A percentile compares a stretch with the other conserved stretches of the same genome.
phyloP scores from a whole-genome alignment of 495 filamentous ascomycete species.

The Talaromyces ruber region DNA sequence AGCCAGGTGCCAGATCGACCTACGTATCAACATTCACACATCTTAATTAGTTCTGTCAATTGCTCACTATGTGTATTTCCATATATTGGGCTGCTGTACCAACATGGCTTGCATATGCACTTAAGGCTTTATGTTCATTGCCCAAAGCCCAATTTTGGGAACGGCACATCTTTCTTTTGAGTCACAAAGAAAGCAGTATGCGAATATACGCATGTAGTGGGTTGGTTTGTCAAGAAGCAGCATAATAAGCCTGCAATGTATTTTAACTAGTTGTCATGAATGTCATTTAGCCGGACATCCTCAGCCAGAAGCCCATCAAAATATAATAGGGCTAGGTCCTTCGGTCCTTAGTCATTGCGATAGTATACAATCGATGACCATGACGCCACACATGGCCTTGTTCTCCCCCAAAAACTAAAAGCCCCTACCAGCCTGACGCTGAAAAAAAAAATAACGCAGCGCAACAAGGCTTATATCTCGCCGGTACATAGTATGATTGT shows the following conservation, averaged over 20 bases:
- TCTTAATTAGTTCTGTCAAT: neutral
- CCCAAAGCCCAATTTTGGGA: too few species aligned
- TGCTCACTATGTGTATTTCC: neutral
- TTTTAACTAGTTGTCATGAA: neutral
- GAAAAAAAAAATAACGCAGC: neutral
- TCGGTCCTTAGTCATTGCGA: neutral
- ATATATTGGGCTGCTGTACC: neutral
- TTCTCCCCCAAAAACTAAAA: neutral
- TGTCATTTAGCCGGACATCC: neutral
- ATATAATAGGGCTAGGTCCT: neutral
- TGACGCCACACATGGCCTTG: neutral
- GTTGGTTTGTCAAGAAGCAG: neutral
- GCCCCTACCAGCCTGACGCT: neutral
- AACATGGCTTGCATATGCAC: neutral
- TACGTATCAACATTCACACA: too few species aligned
- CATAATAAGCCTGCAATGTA: neutral
- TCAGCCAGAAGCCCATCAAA: neutral
- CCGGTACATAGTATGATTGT: neutral
- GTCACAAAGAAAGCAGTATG: too few species aligned
- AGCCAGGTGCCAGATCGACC: too few species aligned
- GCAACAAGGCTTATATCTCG: neutral
- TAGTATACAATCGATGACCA: neutral
- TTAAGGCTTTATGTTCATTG: neutral
- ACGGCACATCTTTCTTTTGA: too few species aligned
- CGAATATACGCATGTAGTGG: neutral